Evolutionary conservation across 2,329 filamentous ascomycete species (phyloP), one percentile per base, ranked within the genome.

Genomic region (Arthroderma uncinatum): DNA sequence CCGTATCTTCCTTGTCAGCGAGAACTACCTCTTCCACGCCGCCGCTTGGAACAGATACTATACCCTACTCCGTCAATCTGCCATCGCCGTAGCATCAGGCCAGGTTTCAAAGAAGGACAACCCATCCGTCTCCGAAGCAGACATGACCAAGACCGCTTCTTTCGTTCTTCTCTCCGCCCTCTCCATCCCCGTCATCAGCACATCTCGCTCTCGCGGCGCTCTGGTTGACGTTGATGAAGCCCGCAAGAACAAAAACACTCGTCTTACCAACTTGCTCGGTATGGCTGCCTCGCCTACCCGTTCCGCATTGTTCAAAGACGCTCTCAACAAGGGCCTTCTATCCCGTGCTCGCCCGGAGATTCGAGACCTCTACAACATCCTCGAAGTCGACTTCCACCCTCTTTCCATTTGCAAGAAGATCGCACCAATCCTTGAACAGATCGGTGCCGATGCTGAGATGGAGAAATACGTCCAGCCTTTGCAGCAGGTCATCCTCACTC

Each of bases 371-470:
- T 98, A 96, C 82, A 94, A 95, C 76, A 98, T 98, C 65, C 83
- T 98, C 39, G 93, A 98, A 77, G 92, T 97, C 63, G 93, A 98
- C 73, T 98, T 98, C 81, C 93, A 98, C 72, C 93, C 93, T 56
- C 82, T 98, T 59, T 97, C 92, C 37, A 98, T 98, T 70, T 97
- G 93, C 84, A 86, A 95, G 76, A 97, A 96, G 82, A 97, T 98
- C 64, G 95, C 92, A 10, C 93, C 93, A 55, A 97, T 98, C 66
- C 79, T 98, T 58, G 82, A 86, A 65, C 84, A 97, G 79, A 97
- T 98, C 69, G 92, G 91, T 63, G 84, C 85, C 60, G 92, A 98
- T 68, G 79, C 88, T 53, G 92, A 96, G 74, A 95, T 98, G 92
- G 85, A 93, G 77, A 93, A 93, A 76, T 98, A 98, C 71, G 89